Conservation (phyloP, 1,139 yeast species). For the Kodamaea sp. region DNA sequence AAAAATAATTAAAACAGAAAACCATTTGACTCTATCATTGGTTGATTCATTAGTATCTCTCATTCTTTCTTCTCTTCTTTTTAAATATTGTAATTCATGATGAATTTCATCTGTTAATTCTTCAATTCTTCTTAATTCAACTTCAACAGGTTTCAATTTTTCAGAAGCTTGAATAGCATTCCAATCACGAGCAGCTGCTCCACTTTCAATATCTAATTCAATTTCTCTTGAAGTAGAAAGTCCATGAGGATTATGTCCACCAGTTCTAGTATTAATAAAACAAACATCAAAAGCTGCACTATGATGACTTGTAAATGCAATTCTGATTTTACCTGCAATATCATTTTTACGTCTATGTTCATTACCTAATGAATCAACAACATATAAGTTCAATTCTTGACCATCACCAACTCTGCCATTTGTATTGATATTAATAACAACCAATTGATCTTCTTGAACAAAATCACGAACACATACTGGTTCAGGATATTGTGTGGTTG, state of each 20-base stretch:
- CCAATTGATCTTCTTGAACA: constrained; percentile 77
- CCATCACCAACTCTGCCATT: constrained; percentile 82
- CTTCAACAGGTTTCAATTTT: constrained; percentile 88
- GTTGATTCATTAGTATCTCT: constrained; percentile 97
- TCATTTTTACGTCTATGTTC: constrained; percentile 66
- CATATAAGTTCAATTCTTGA: constrained; percentile 61
- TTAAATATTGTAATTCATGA: constrained; percentile 75
- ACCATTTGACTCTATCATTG: constrained; percentile 79
- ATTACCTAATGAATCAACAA: constrained; percentile 66
- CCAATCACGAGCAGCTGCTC: constrained; percentile 98
- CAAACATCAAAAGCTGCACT: constrained; percentile 89
- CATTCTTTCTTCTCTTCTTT: constrained; percentile 81
- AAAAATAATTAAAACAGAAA: constrained; percentile 65
- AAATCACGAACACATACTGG: constrained; percentile 83
- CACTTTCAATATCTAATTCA: constrained; percentile 90
- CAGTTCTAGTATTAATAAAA: constrained; percentile 58
- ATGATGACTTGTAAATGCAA: constrained; percentile 80
- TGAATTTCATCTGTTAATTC: constrained; percentile 79
- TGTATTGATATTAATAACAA: constrained; percentile 74
- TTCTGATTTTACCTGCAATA: constrained; percentile 59
- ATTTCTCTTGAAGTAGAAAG: constrained; percentile 51
- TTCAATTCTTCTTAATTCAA: constrained; percentile 79
- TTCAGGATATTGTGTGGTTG: constrained; percentile 32
- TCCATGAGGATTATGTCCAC: constrained; percentile 6
- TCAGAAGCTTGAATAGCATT: constrained; percentile 90